phyloP scores from a whole-genome alignment of 2,329 filamentous ascomycete species.

The Gaeumannomyces sp. region DNA sequence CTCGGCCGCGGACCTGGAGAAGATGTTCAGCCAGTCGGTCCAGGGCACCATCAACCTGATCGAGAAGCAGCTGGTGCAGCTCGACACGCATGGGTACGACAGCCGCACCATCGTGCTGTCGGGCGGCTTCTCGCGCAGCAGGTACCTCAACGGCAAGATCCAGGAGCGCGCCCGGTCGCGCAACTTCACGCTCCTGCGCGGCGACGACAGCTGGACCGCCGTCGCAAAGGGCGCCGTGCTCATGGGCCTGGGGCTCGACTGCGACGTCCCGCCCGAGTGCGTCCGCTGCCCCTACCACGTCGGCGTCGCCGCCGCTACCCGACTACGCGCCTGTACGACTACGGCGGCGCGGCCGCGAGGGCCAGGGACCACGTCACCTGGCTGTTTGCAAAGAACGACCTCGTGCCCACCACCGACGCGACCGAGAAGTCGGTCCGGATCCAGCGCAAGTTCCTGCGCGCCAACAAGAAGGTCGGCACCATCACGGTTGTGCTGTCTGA shows the following conservation, averaged over 20 bases:
- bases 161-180: slow-evolving; percentile 7
- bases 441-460: slow-evolving; percentile 9
- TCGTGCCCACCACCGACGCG: slow-evolving; percentile 10
- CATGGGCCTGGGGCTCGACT: slow-evolving; percentile 21
- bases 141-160: slow-evolving; percentile 14
- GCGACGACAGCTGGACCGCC: slow-evolving; percentile 19
- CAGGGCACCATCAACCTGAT: slow-evolving; percentile 14
- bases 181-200: slow-evolving; percentile 12
- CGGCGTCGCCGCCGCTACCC: slow-evolving; percentile 15
- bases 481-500: slow-evolving; percentile 11
- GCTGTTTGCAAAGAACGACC: slow-evolving; percentile 15
- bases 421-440: slow-evolving; percentile 8
- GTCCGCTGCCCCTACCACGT: slow-evolving; percentile 16
- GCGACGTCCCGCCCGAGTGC: slow-evolving; percentile 16
- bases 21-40: slow-evolving; percentile 15
- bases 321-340: slow-evolving; percentile 12
- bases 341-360: slow-evolving; percentile 1
- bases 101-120: slow-evolving; percentile 13
- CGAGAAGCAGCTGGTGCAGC: slow-evolving; percentile 12
- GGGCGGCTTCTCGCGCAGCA: slow-evolving; percentile 16
- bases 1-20: slow-evolving; percentile 11
- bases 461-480: slow-evolving; percentile 9
- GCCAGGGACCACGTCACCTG: slow-evolving; percentile 15
- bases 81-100: slow-evolving; percentile 10
- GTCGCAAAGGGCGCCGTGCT: slow-evolving; percentile 21